Evolutionary conservation across 345 rosid genomes (phyloP).

Genomic region (Populus alba): DNA sequence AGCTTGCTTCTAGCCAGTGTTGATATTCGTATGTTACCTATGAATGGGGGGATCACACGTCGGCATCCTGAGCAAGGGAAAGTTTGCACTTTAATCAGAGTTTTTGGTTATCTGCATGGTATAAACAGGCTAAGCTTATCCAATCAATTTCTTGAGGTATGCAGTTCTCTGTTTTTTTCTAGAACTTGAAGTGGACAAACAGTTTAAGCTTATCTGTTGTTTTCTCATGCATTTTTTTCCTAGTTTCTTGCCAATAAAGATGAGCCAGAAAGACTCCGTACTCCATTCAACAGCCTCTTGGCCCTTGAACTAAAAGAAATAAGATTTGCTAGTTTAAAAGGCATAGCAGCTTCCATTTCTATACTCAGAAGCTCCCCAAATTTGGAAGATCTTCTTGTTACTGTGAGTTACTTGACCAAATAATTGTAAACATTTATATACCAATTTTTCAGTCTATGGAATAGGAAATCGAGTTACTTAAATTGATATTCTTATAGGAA

Average conservation of each 20-base stretch:
- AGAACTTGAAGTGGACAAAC: background rate
- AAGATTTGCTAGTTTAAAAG: slow-evolving; percentile 13
- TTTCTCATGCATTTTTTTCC: background rate
- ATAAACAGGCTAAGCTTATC: slow-evolving; percentile 25
- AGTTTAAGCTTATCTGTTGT: background rate
- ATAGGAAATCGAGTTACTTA: background rate
- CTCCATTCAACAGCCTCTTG: slow-evolving; percentile 6
- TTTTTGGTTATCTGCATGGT: slow-evolving; percentile 24
- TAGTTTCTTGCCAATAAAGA: slow-evolving; percentile 26
- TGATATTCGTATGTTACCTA: slow-evolving; percentile 27
- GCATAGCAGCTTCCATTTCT: slow-evolving; percentile 8
- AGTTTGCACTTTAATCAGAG: slow-evolving; percentile 20
- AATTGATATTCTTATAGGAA: background rate
- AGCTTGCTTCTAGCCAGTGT: slow-evolving; percentile 20
- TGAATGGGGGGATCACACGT: background rate
- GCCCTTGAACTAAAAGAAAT: slow-evolving; percentile 23
- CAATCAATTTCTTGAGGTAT: slow-evolving; percentile 34
- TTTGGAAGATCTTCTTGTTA: slow-evolving; percentile 22
- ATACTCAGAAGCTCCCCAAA: slow-evolving; percentile 32
- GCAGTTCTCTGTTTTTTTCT: background rate
- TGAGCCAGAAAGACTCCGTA: slow-evolving; percentile 20
- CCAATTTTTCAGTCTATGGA: background rate
- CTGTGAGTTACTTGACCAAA: slow-evolving; percentile 14
- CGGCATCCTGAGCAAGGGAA: slow-evolving; percentile 8
- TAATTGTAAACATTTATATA: background rate